phyloP scores from a whole-genome alignment of 169 alveolate species.

The Cryptosporidium andersoni region DNA sequence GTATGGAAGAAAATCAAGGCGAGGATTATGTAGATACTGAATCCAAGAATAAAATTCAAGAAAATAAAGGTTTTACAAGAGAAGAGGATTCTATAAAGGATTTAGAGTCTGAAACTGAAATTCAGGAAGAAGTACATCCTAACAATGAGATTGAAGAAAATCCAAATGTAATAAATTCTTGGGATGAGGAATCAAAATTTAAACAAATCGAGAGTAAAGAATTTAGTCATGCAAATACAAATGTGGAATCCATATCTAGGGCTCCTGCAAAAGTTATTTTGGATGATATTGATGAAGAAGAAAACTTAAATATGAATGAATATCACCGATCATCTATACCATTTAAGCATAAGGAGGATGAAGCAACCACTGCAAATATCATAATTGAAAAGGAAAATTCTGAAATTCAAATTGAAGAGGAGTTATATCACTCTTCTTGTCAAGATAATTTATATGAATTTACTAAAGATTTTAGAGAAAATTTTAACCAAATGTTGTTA shows the following conservation, averaged over 20 bases:
- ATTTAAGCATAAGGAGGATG: not conserved
- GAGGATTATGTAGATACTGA: not conserved
- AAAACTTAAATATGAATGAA: conserved; percentile 23
- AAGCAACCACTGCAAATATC: too few relatives aligned
- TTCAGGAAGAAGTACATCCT: conserved; percentile 9
- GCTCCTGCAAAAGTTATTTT: too few relatives aligned
- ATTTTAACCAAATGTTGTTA: not conserved
- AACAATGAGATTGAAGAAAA: conserved; percentile 5
- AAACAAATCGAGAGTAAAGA: too few relatives aligned
- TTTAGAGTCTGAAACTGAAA: not conserved
- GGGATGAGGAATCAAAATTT: too few relatives aligned
- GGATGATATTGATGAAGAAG: too few relatives aligned
- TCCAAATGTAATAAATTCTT: not conserved
- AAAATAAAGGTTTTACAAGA: not conserved
- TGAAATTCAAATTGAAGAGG: too few relatives aligned
- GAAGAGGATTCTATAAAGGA: not conserved
- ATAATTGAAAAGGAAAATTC: too few relatives aligned
- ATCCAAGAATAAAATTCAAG: not conserved
- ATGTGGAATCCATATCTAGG: too few relatives aligned
- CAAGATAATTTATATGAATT: too few relatives aligned
- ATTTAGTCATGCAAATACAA: too few relatives aligned
- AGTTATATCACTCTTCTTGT: too few relatives aligned
- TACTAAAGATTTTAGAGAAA: not conserved
- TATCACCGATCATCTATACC: conserved; percentile 1
- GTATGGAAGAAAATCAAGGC: not conserved